These are phyloP conservation scores for Camelina sativa DNA, from an alignment of 345 rosid genomes.

Conservation along the genomic window DNA sequence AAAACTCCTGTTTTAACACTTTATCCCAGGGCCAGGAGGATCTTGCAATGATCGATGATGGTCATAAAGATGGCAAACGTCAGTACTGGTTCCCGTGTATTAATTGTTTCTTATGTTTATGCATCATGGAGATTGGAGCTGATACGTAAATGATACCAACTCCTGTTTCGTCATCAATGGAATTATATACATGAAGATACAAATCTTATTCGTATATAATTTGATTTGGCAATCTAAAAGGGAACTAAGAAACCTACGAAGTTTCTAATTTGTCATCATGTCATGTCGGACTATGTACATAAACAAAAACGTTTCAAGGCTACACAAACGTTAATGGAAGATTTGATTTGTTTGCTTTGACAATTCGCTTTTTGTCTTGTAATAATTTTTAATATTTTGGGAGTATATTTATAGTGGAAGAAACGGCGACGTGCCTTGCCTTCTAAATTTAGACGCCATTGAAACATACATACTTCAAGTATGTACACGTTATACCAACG, in stretches of 20 bases:
- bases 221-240: not conserved
- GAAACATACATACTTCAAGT: constrained; percentile 27
- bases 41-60: constrained; percentile 85
- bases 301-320: not conserved
- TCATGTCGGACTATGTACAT: not conserved
- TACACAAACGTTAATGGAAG: not conserved
- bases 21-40: constrained; percentile 61
- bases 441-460: constrained; percentile 9
- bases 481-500: constrained; percentile 16
- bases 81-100: constrained; percentile 64
- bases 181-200: too few species aligned
- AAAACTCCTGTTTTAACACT: constrained; percentile 4
- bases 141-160: too few species aligned
- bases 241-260: not conserved
- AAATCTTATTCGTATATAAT: not conserved
- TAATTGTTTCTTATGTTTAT: constrained; percentile 30
- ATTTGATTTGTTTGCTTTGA: constrained; percentile 8
- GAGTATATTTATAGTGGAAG: not conserved
- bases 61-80: constrained; percentile 70
- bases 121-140: not conserved
- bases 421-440: not conserved
- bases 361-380: not conserved
- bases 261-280: not conserved
- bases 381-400: not conserved
- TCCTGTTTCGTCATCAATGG: too few species aligned